A percentile compares a stretch with the other conserved stretches of the same genome.
Conservation (phyloP, 768 basidiomycete genomes). For the Lentinula edodes region DNA sequence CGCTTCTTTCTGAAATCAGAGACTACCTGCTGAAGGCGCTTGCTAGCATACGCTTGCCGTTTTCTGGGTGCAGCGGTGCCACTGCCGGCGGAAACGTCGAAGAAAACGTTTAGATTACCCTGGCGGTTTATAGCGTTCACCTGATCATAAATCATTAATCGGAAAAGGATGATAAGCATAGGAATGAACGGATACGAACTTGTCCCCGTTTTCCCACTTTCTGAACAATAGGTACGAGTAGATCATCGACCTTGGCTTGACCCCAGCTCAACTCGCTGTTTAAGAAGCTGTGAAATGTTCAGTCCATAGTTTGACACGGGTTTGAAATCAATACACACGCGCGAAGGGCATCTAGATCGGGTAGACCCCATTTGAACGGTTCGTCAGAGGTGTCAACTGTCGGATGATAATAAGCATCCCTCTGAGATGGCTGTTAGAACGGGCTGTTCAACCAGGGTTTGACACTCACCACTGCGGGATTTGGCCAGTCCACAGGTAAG, state of each 20-base stretch:
- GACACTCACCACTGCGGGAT: constrained; percentile 73
- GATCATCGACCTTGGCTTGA: constrained; percentile 79
- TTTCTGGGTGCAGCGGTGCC: constrained; percentile 73
- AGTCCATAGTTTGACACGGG: constrained; percentile 7
- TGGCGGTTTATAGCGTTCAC: constrained; percentile 68
- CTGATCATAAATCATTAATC: constrained; percentile 22
- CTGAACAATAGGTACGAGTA: constrained; percentile 88
- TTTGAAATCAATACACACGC: constrained; percentile 39
- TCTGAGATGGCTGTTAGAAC: constrained; percentile 32
- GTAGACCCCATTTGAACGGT: constrained; percentile 93
- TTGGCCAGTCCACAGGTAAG: constrained; percentile 83
- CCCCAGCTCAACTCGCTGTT: constrained; percentile 78
- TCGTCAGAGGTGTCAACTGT: constrained; percentile 88
- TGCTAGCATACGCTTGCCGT: constrained; percentile 79
- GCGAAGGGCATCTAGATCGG: constrained; percentile 91
- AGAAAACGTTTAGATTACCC: constrained; percentile 67
- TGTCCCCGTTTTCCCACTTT: constrained; percentile 80
- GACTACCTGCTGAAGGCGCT: constrained; percentile 84
- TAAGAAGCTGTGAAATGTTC: constrained; percentile 46
- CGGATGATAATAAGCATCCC: constrained; percentile 91
- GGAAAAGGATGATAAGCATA: neutral
- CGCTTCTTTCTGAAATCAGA: constrained; percentile 68
- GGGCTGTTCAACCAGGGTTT: neutral
- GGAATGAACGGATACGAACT: constrained; percentile 30
- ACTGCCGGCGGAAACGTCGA: constrained; percentile 63